Base-by-base conservation (phyloP, 495 filamentous ascomycete species). In the Lophiotrema nucula region DNA sequence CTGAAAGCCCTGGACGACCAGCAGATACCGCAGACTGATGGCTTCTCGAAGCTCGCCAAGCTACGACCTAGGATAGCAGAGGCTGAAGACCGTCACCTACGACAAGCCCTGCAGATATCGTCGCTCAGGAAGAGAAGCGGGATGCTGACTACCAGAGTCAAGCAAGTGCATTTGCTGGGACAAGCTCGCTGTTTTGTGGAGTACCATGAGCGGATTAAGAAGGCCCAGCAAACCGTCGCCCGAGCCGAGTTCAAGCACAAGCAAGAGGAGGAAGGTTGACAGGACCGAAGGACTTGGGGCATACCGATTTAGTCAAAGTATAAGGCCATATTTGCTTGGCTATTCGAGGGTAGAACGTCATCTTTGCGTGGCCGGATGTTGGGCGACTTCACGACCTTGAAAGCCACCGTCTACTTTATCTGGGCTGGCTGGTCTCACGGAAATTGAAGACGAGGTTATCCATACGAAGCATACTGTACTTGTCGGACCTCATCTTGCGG, bases 1-100 rank as follows among this genome's bases (percentile, higher is more conserved):
- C 81, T 95, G 6, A 87, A 85, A n/a, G 87, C 88, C 1, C 82
- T 92, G 16, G 78, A 81, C 26, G 90, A 95, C 74, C 81, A 87
- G 1, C 84, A 88, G 4, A 73, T 96, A 8, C 89, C 92, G 1
- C 80, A 87, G 37, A 77, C 88, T 0, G 73, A 81, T 33, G 74
- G 77, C 35, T 88, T 88, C n/a, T 77, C 84, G 1, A 73, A 77
- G 11, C 73, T 98, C 0, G 83, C 88, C 22, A 74, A 81, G 18
- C 75, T 95, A 1, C 74, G 83, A 21, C 89, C 90, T 12, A 79
- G 87, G 12, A 79, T 97, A 64, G 81, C 85, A 47, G 80, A 76
- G n/a, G 61, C 88, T 4, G 79, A 86, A 60, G 73, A 77, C 21
- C 73, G 75, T 23, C 91, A 97, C 72, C 70, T 81, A 4, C 77